Evolutionary conservation across 768 basidiomycete genomes (phyloP).

Genomic region (Suillus clintonianus): DNA sequence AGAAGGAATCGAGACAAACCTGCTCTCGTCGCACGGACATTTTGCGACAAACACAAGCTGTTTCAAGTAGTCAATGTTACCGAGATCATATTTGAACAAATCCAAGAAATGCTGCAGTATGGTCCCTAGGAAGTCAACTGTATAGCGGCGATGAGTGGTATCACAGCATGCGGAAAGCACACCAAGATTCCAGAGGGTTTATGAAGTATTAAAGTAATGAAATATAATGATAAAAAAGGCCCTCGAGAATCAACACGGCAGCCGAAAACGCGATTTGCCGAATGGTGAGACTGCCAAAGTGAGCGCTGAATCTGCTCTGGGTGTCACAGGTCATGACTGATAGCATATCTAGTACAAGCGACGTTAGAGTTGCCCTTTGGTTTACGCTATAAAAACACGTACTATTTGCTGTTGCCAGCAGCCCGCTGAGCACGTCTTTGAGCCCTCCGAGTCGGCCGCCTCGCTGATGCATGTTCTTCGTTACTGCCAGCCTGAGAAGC

Average conservation of each 20-base stretch:
- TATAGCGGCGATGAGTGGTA: not conserved
- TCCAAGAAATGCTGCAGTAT: too few species aligned
- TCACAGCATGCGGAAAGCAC: not conserved
- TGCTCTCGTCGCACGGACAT: not conserved
- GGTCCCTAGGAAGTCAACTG: too few species aligned
- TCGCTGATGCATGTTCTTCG: not conserved
- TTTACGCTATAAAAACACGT: not conserved
- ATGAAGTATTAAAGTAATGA: not conserved
- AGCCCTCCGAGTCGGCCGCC: not conserved
- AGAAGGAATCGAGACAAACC: not conserved
- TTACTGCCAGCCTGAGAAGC: not conserved
- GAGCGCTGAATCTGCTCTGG: not conserved
- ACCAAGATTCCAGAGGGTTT: not conserved
- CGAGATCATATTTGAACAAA: not conserved
- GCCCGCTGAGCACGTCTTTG: not conserved
- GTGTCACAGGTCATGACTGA: not conserved
- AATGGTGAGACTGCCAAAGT: not conserved
- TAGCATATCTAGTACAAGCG: not conserved
- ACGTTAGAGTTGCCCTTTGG: not conserved
- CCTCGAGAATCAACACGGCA: not conserved
- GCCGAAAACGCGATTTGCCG: not conserved
- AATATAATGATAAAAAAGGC: not conserved
- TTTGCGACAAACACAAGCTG: too few species aligned
- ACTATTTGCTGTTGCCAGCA: not conserved
- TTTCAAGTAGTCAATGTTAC: too few species aligned